Base-by-base conservation (phyloP, 129 eudicot species). In the Arctium minus region DNA sequence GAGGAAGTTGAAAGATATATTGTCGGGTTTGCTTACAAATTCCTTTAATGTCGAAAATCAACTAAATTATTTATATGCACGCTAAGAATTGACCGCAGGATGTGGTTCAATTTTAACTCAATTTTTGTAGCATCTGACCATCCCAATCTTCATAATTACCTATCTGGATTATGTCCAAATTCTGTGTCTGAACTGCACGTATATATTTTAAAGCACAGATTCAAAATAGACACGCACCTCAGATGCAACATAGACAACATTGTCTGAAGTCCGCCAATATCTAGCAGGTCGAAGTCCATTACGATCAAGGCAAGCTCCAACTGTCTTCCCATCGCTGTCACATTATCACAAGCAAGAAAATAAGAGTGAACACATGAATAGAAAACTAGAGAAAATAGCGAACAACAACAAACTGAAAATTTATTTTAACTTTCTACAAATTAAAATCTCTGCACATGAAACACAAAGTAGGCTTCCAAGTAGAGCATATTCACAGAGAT, bases 251-350 rank as follows among this genome's bases (percentile, higher is more conserved):
- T 96, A 96, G 80, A 96, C 99, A 69, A 92, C 89, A 86, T 96
- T 96, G 91, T 96, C 99, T 68, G 62, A 88, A 40, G 99, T 96
- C 81, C 94, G 90, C 99, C 99, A 96, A 79, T 96, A 96, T 91
- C 99, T 96, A 69, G 99, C 99, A 80, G 99, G 99, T 5, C 99
- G 98, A 86, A 96, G 98, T 70, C 99, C 99, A 84, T 96, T 96
- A 31, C 99, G 92, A 80, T 96, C 99, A 76, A 96, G 97, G 80
- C 96, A 92, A 75, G 99, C 99, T 74, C 99, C 99, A 79, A 96
- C 99, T 70, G 98, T 96, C 86, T 93, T 96, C 84, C 99, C 99
- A 83, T 96, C 99, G 82, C 99, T 96, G 83, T 74, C 17, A 35
- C 56, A 35, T 53, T 39, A 69, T 22, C 0, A 33, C 74, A 84